Conservation (phyloP, 495 filamentous ascomycete genomes). For the Aspergillus mulundensis region DNA sequence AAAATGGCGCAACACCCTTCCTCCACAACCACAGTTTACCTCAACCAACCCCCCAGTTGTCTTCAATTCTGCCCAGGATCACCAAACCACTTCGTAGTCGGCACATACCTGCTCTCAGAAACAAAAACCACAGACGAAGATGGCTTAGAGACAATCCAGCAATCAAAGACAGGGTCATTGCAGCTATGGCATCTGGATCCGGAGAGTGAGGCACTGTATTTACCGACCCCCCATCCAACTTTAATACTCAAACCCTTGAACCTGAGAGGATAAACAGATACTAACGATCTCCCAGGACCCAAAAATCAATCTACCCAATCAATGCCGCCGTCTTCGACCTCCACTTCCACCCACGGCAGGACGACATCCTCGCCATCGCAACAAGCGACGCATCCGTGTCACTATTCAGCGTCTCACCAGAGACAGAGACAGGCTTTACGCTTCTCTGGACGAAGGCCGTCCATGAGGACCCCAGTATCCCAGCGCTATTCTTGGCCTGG, state of each 20-base stretch:
- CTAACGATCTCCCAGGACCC: conserved; percentile 22
- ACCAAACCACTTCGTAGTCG: conserved; percentile 69
- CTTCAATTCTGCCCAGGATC: conserved; percentile 70
- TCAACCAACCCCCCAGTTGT: conserved; percentile 73
- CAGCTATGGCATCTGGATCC: conserved; percentile 56
- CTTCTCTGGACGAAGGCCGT: conserved; percentile 36
- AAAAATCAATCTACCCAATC: conserved; percentile 46
- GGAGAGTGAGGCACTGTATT: conserved; percentile 44
- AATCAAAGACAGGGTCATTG: conserved; percentile 68
- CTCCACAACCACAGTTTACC: conserved; percentile 34
- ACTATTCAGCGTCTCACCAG: conserved; percentile 47
- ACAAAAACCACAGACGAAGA: conserved; percentile 26
- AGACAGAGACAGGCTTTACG: conserved; percentile 22
- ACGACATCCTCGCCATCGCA: conserved; percentile 60
- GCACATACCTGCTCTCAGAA: conserved; percentile 77
- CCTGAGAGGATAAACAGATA: neutral
- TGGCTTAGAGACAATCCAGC: conserved; percentile 26
- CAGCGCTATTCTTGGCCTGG: conserved; percentile 72
- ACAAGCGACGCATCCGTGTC: conserved; percentile 67
- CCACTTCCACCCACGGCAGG: conserved; percentile 64
- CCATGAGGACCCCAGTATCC: conserved; percentile 46
- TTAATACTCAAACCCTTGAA: neutral
- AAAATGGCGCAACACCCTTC: conserved; percentile 20
- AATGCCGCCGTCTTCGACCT: conserved; percentile 79
- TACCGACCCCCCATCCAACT: neutral